phyloP scores from a whole-genome alignment of 129 eudicot species.

The Tagetes erecta region DNA sequence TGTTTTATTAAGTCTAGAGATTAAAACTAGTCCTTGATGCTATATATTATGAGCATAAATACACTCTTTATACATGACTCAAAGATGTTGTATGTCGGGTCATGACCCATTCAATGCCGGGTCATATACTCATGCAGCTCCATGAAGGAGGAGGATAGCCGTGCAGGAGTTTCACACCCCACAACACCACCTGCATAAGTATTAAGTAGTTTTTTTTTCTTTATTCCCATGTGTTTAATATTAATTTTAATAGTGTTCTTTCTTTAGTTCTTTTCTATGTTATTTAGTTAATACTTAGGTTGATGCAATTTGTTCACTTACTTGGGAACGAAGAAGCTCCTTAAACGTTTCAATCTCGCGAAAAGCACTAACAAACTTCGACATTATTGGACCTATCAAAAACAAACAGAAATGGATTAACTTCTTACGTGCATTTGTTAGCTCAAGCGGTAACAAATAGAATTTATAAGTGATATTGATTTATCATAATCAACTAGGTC shows the following conservation, averaged over 20 bases:
- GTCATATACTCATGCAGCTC: no score
- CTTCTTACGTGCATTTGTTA: slow-evolving; percentile 22
- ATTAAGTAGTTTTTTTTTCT: no score
- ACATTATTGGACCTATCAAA: slow-evolving; percentile 73
- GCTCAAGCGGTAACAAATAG: slow-evolving; percentile 2
- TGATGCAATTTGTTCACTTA: slow-evolving; percentile 40
- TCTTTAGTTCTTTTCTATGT: no score
- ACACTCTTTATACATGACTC: background rate
- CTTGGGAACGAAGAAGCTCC: slow-evolving; percentile 98
- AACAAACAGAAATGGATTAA: slow-evolving; percentile 4
- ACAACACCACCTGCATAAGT: no score
- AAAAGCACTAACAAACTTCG: slow-evolving; percentile 74
- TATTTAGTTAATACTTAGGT: no score
- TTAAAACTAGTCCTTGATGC: background rate
- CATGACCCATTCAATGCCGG: no score
- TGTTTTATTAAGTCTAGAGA: slow-evolving; percentile 18
- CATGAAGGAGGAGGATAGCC: no score
- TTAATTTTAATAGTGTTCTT: no score
- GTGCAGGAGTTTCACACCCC: no score
- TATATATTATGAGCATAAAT: background rate
- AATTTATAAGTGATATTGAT: background rate
- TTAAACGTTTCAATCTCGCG: slow-evolving; percentile 95
- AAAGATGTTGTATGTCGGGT: no score
- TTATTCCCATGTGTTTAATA: no score
- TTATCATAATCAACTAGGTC: background rate